These are phyloP conservation scores for Aspergillus affinis DNA, from an alignment of 495 filamentous ascomycete species.

Conservation along the genomic window DNA sequence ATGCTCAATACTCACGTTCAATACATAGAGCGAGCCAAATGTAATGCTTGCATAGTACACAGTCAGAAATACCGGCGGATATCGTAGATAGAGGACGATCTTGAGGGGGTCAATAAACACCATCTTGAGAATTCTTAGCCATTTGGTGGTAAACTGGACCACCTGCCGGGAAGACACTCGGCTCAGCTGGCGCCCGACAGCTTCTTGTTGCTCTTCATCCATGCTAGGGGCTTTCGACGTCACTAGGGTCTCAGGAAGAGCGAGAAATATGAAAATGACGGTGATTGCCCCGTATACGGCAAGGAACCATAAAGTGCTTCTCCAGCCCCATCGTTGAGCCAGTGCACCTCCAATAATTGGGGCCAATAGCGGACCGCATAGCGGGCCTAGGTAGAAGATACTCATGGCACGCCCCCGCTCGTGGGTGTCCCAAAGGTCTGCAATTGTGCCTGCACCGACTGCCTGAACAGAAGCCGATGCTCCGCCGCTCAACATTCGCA, in stretches of 20 bases:
- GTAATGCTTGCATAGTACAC: conserved; percentile 82
- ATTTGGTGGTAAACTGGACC: conserved; percentile 53
- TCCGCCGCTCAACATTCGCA: conserved; percentile 80
- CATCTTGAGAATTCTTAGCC: conserved; percentile 57
- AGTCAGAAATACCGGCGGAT: conserved; percentile 73
- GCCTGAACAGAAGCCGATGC: conserved; percentile 87
- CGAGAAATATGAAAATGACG: conserved; percentile 62
- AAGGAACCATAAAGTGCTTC: conserved; percentile 86
- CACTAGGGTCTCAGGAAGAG: conserved; percentile 67
- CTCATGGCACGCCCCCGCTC: conserved; percentile 90
- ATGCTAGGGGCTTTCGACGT: conserved; percentile 23
- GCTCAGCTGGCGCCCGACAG: conserved; percentile 40
- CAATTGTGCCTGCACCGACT: conserved; percentile 89
- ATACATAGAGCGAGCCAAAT: conserved; percentile 78
- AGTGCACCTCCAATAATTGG: conserved; percentile 87
- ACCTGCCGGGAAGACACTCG: conserved; percentile 65
- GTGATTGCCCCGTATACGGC: conserved; percentile 70
- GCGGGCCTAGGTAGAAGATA: conserved; percentile 85
- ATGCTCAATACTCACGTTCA: conserved; percentile 81
- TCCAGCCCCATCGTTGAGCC: conserved; percentile 71
- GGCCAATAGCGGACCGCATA: conserved; percentile 80
- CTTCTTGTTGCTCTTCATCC: conserved; percentile 20
- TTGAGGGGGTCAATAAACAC: conserved; percentile 77
- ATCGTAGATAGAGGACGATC: conserved; percentile 76
- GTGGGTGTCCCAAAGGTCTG: conserved; percentile 82